phyloP scores from a whole-genome alignment of 176 grass and related monocot genomes.

The Dactylis glomerata region DNA sequence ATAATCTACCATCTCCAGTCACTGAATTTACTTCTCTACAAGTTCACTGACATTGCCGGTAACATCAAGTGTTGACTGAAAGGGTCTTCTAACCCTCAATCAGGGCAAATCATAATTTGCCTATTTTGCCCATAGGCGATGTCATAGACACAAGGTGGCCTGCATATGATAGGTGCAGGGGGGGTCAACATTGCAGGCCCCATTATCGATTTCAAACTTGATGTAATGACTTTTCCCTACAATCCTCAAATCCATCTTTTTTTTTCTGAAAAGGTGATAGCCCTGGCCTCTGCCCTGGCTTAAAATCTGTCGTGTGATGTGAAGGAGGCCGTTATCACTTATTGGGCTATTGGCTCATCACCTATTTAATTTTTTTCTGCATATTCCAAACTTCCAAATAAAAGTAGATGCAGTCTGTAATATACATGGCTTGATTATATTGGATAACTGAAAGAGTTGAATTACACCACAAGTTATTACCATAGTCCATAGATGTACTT shows the following conservation, averaged over 20 bases:
- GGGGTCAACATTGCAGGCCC: background rate
- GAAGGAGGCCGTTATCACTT: background rate
- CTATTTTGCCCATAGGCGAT: background rate
- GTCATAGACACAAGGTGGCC: background rate
- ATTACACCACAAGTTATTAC: background rate
- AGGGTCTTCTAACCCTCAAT: background rate
- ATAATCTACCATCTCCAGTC: conserved; percentile 27
- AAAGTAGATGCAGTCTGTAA: background rate
- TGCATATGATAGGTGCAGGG: background rate
- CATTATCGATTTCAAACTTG: background rate
- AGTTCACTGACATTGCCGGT: conserved; percentile 10
- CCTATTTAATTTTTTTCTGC: background rate
- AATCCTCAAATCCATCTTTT: background rate
- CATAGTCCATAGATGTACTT: background rate
- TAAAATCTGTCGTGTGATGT: background rate
- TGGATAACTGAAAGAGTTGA: background rate
- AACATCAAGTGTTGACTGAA: background rate
- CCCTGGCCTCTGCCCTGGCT: too few relatives aligned
- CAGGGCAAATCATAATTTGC: background rate
- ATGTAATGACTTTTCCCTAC: background rate
- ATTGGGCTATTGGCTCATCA: background rate
- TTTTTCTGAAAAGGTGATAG: too few relatives aligned
- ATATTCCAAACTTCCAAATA: background rate
- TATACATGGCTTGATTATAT: background rate
- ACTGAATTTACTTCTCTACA: conserved; percentile 13